Conservation (phyloP, 2,329 filamentous ascomycete species). For the Nemania sp. region DNA sequence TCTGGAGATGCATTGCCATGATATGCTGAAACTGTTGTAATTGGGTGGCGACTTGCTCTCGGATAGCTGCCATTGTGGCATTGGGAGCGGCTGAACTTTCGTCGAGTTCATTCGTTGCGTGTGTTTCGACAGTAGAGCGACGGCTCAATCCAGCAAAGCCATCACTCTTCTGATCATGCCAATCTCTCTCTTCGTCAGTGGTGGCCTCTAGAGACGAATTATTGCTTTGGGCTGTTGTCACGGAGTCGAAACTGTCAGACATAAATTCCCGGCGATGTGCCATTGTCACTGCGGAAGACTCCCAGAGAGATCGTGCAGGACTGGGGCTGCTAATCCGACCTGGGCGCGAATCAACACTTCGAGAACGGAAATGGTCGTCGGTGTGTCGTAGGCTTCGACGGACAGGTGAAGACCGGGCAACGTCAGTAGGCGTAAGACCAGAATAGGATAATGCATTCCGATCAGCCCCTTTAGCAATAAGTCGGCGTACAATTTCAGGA, state of each 20-base stretch:
- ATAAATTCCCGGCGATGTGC: constrained; percentile 45
- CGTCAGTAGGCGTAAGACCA: constrained; percentile 71
- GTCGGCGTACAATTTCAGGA: constrained; percentile 73
- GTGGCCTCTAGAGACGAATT: constrained; percentile 45
- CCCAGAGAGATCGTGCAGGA: constrained; percentile 71
- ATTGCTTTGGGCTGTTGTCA: constrained; percentile 43
- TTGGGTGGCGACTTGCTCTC: constrained; percentile 74
- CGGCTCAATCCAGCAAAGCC: constrained; percentile 33
- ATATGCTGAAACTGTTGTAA: constrained; percentile 77
- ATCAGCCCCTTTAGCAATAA: constrained; percentile 75
- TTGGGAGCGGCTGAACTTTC: constrained; percentile 57
- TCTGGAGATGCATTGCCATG: constrained; percentile 68
- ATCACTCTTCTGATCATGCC: constrained; percentile 45
- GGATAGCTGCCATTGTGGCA: constrained; percentile 69
- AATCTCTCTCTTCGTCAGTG: constrained; percentile 47
- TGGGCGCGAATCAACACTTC: constrained; percentile 64
- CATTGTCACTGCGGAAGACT: constrained; percentile 50
- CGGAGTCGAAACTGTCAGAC: constrained; percentile 48
- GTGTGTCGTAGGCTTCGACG: constrained; percentile 66
- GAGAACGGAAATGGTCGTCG: constrained; percentile 66
- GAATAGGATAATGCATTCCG: constrained; percentile 70
- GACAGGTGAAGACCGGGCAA: constrained; percentile 68
- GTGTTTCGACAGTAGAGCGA: constrained; percentile 30
- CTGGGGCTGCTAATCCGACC: constrained; percentile 69
- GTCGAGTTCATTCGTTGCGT: constrained; percentile 39